Evolutionary conservation across 257 asterid genomes (phyloP).

Genomic region (Solanum ossicruentum): DNA sequence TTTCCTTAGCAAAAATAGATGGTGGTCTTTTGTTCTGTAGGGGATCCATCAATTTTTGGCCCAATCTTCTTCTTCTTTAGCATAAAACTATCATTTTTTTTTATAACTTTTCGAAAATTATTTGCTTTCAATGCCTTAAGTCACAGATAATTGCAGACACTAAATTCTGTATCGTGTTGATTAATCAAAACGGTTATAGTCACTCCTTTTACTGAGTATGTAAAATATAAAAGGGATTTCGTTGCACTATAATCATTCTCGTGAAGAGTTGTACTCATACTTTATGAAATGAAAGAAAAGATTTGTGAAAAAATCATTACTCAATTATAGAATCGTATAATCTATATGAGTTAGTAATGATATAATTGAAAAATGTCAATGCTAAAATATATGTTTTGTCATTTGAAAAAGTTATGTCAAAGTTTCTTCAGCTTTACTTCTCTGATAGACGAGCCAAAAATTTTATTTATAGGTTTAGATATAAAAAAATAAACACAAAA

Average conservation of each 20-base stretch:
- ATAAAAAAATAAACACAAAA: no score
- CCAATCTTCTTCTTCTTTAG: not conserved
- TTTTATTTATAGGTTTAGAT: no score
- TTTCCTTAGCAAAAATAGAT: not conserved
- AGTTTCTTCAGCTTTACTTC: not conserved
- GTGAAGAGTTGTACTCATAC: no score
- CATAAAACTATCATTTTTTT: no score
- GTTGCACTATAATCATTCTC: no score
- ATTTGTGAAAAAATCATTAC: no score
- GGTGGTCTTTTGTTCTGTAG: not conserved
- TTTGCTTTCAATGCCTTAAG: no score
- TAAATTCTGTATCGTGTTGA: not conserved
- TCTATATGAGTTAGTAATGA: not conserved
- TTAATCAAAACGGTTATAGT: not conserved
- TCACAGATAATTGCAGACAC: no score
- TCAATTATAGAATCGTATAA: not conserved
- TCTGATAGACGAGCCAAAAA: no score
- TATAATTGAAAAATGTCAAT: not conserved
- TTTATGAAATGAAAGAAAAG: not conserved
- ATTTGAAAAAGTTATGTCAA: not conserved
- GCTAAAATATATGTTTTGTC: not conserved
- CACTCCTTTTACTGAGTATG: not conserved
- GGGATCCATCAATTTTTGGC: not conserved
- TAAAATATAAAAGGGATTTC: not conserved
- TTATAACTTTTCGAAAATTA: no score